Evolutionary conservation across 2,329 filamentous ascomycete species (phyloP).

Genomic region (Sclerotinia trifoliorum): DNA sequence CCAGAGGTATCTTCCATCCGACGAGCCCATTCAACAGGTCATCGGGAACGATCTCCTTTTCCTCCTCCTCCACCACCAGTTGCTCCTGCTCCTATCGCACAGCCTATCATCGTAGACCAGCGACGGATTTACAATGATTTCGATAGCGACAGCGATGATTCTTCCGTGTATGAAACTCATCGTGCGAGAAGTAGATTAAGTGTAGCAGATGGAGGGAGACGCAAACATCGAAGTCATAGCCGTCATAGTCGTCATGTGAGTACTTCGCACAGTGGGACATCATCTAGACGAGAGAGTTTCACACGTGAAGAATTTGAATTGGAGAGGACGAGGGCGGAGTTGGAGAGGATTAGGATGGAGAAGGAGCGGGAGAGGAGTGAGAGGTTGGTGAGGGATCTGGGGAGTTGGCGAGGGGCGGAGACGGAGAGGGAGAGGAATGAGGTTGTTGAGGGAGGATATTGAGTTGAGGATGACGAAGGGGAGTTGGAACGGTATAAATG

Average conservation of each 20-base stretch:
- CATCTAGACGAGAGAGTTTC: neutral
- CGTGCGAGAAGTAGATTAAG: conserved; percentile 32
- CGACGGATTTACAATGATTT: conserved; percentile 21
- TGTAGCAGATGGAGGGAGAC: neutral
- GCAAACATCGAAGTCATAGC: conserved; percentile 16
- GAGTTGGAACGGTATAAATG: conserved; percentile 7
- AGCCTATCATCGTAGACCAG: conserved; percentile 56
- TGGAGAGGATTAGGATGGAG: conserved; percentile 48
- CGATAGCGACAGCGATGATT: conserved; percentile 18
- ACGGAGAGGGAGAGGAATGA: conserved; percentile 30
- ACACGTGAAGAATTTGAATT: conserved; percentile 41
- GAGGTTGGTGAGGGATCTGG: conserved; percentile 47
- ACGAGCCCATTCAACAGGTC: conserved; percentile 28
- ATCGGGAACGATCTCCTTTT: conserved; percentile 20
- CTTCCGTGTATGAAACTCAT: neutral
- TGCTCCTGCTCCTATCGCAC: conserved; percentile 25
- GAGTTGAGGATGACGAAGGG: conserved; percentile 9
- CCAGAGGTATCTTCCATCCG: conserved; percentile 30
- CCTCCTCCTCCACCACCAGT: conserved; percentile 23
- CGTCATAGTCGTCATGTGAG: conserved; percentile 22
- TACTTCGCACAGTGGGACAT: neutral
- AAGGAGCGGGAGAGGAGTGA: conserved; percentile 41
- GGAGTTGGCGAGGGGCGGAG: conserved; percentile 9
- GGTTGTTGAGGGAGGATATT: conserved; percentile 44
- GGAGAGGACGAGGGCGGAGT: conserved; percentile 48